Evolutionary conservation across 768 basidiomycete species (phyloP), one percentile per base, ranked within the genome.

Genomic region (Mycena epipterygia): DNA sequence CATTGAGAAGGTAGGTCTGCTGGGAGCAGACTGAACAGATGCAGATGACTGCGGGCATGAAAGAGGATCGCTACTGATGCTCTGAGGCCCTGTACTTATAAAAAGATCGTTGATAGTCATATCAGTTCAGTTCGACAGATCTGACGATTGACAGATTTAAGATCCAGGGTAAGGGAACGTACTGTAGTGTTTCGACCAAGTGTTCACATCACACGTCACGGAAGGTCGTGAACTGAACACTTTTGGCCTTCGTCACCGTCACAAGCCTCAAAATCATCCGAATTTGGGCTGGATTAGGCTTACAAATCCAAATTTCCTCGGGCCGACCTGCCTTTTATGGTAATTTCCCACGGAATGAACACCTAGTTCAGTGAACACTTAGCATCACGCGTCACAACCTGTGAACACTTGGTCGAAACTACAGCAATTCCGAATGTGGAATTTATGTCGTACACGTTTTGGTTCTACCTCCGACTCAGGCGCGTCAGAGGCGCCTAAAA

Each of bases 71-170:
- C 46, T 48, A 48, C 46, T 37, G 46, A 48, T 48, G 46, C 46
- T 48, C 46, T 48, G 46, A 48, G 46, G 46, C 46, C 46, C 51
- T 52, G 51, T 52, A 52, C 27, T 52, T 29, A 52, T 52, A 52
- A 52, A 52, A 52, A 52, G 27, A 52, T 52, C 51, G 29, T 52
- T 52, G 51, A 52, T 52, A 52, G 30, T 32, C 51, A 52, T 52
- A 52, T 52, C 51, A 30, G 51, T 52, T 52, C 51, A 52, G 51
- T 37, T 37, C 14, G 35, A 37, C 35, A 37, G 35, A 37, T 37
- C 35, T 37, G 35, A 37, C 35, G 35, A 16, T 32, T 52, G 51
- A 52, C 51, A 52, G 51, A 52, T 52, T 21, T 52, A 52, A 52
- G 51, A 52, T 52, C 29, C 51, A 30, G 51, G 51, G 27, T 30